Evolutionary conservation across 257 asterid species (phyloP), one percentile per base, ranked within the genome.

Genomic region (Oldenlandia corymbosa): DNA sequence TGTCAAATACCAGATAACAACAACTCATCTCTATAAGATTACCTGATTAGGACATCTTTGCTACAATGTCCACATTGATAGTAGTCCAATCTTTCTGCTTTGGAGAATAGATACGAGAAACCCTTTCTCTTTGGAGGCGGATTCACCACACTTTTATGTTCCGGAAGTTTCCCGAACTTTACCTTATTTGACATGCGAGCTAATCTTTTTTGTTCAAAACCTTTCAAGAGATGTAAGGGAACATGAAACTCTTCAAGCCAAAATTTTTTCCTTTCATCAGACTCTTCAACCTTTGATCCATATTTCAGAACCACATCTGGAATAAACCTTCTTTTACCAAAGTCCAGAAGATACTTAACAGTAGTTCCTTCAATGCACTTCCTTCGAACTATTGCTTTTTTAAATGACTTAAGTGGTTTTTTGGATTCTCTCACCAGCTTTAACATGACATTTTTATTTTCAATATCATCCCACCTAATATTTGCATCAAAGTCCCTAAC

Each of bases 181-280:
- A 68, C 46, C 80, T 75, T 72, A 68, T 72, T 85, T 69, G 91
- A 79, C 80, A 77, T 91, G 64, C 96, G 94, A 71, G 94, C 83
- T 71, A 86, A 82, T 71, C 84, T 79, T 79, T 79, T 91, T 85
- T 81, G 95, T 71, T 91, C 98, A 64, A 83, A 91, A 58, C 64
- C 55, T 82, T 91, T 91, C 81, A 91, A 72, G 70, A 91, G 90
- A 83, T 83, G 80, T 81, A 91, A 80, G 34, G 98, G 98, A 65
- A 88, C 81, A 76, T 88, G 74, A 69, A 84, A 66, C 64, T 86
- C 98, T 78, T 88, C 98, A 78, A 91, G 83, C 98, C 98, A 91
- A 75, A 83, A 91, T 74, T 79, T 88, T 78, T 86, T 91, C 82
- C 72, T 83, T 66, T 72, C 88, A 45, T 74, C 82, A 26, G 82